These are phyloP conservation scores for Pyrus communis DNA, from an alignment of 306 rosid genomes.

Conservation along the genomic window DNA sequence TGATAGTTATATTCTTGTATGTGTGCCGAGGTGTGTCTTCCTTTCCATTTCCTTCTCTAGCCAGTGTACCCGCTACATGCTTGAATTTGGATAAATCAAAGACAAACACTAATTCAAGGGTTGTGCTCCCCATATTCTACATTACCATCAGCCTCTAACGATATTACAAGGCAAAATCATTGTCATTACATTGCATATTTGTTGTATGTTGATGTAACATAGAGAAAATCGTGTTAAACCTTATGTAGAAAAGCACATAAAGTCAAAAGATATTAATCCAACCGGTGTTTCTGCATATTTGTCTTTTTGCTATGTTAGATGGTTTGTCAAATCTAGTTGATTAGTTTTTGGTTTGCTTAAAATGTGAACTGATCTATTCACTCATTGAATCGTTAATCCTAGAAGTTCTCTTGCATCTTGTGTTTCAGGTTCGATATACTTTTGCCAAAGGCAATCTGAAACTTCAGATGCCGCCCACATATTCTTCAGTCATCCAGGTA, in stretches of 20 bases:
- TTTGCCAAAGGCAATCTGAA: conserved; percentile 62
- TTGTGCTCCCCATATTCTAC: background rate
- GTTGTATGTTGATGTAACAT: background rate
- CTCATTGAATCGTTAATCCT: background rate
- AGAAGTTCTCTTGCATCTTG: conserved; percentile 2
- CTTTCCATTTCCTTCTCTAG: too few species aligned
- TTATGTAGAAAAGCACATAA: background rate
- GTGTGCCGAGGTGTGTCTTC: too few species aligned
- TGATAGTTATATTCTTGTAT: too few species aligned
- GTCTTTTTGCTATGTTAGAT: background rate
- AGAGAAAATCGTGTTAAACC: background rate
- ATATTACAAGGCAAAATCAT: background rate
- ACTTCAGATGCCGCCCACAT: conserved; percentile 72
- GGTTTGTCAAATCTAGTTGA: background rate
- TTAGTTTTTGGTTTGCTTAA: background rate
- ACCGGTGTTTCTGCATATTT: background rate
- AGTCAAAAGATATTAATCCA: background rate
- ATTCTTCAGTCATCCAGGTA: conserved; percentile 90
- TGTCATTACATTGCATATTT: background rate
- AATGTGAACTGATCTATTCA: background rate
- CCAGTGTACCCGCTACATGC: too few species aligned
- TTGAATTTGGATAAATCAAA: too few species aligned
- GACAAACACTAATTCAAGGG: too few species aligned
- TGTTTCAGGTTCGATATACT: conserved; percentile 66
- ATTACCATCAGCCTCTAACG: background rate